Percentiles rank a stretch among this genome's conserved stretches.
These are phyloP conservation scores for Botryotinia calthae DNA, from an alignment of 2,329 filamentous ascomycete species.

Conservation along the genomic window DNA sequence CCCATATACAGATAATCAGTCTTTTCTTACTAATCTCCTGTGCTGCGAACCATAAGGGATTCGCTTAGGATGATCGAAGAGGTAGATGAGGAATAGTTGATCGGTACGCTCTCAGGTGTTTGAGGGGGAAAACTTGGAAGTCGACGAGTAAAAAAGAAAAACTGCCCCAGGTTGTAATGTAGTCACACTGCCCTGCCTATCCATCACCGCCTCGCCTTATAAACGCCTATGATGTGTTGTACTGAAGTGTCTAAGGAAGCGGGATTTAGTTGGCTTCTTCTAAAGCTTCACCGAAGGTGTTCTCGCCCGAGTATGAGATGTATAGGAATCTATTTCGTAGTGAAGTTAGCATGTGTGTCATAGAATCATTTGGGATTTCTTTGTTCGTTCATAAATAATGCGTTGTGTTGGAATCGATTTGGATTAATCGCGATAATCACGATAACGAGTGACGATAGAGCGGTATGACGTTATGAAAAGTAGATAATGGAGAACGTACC, in stretches of 20 bases:
- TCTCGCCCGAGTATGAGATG: constrained; percentile 98
- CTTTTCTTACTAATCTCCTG: background rate
- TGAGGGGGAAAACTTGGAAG: background rate
- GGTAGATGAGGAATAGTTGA: background rate
- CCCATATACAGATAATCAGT: constrained; percentile 1
- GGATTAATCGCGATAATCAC: constrained; percentile 9
- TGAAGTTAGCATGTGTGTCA: background rate
- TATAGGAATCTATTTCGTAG: constrained; percentile 63
- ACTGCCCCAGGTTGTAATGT: constrained; percentile 21
- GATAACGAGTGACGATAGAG: constrained; percentile 13
- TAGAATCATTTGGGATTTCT: background rate
- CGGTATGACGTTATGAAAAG: constrained; percentile 21
- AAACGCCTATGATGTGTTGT: constrained; percentile 18
- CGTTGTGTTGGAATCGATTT: background rate
- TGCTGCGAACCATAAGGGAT: background rate
- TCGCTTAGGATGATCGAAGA: constrained; percentile 1
- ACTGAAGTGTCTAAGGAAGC: background rate
- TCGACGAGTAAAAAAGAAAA: constrained; percentile 15
- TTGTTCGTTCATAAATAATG: background rate
- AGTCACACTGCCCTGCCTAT: constrained; percentile 18
- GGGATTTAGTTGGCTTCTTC: constrained; percentile 19
- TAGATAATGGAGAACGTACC: constrained; percentile 45
- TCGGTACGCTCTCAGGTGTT: background rate
- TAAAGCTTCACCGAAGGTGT: constrained; percentile 73
- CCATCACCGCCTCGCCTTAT: constrained; percentile 18